Percentiles rank a stretch among this genome's conserved stretches.
phyloP scores from a whole-genome alignment of 768 basidiomycete genomes.

The Amanita exitialis region DNA sequence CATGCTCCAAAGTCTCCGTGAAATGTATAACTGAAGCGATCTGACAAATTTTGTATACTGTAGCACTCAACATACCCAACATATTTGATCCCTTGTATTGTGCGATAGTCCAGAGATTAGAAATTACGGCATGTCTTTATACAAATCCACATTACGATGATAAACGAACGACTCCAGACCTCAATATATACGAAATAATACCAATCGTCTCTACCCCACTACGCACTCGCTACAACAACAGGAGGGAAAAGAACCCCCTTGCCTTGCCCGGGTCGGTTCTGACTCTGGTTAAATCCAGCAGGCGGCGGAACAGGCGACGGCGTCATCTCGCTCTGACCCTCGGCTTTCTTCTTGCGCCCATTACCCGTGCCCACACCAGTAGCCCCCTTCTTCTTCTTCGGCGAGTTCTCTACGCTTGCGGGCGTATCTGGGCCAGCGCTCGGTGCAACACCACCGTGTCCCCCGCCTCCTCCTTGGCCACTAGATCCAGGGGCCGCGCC shows the following conservation, averaged over 20 bases:
- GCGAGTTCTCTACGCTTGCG: conserved; percentile 5
- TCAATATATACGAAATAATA: conserved; percentile 2
- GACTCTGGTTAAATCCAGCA: conserved; percentile 2
- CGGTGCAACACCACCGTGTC: conserved; percentile 7
- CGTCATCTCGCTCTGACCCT: background rate
- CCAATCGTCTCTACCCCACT: background rate
- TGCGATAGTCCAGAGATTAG: no score
- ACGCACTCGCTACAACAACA: conserved; percentile 6
- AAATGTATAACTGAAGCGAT: no score
- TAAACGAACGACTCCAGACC: background rate
- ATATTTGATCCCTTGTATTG: no score
- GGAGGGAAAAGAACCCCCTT: conserved; percentile 3
- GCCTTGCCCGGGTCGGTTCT: background rate
- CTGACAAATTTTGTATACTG: no score
- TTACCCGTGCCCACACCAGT: conserved; percentile 32
- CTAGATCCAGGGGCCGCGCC: background rate
- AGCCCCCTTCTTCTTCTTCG: conserved; percentile 35
- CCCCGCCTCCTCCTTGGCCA: background rate
- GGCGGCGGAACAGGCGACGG: conserved; percentile 2
- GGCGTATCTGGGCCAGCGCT: conserved; percentile 11
- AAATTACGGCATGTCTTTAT: no score
- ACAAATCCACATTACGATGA: no score
- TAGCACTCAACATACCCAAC: no score
- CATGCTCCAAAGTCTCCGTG: no score
- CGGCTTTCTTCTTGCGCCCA: conserved; percentile 36